Conservation (phyloP, 257 asterid species). For the Fraxinus excelsior region DNA sequence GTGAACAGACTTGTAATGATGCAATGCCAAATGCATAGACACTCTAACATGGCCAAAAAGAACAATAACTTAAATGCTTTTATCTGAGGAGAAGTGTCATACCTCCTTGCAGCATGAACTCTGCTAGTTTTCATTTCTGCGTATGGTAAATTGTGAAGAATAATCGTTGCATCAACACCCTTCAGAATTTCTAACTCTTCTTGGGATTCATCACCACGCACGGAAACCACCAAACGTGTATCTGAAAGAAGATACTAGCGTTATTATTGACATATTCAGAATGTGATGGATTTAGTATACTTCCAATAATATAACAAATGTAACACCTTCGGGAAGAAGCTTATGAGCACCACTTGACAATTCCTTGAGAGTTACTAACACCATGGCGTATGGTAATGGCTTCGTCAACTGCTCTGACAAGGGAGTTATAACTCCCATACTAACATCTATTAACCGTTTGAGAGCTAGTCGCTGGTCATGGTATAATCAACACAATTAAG, state of each 20-base stretch:
- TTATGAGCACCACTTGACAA: constrained; percentile 80
- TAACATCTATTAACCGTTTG: constrained; percentile 81
- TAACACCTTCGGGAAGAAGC: constrained; percentile 85
- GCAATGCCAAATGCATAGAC: background rate
- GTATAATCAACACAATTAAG: constrained; percentile 24
- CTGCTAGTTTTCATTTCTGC: constrained; percentile 80
- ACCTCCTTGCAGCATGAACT: constrained; percentile 97
- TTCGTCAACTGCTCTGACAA: constrained; percentile 90
- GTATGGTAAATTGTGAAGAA: constrained; percentile 82
- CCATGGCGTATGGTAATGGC: constrained; percentile 84
- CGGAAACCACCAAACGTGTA: constrained; percentile 76
- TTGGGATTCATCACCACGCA: constrained; percentile 78
- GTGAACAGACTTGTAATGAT: background rate
- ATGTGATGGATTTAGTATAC: constrained; percentile 10
- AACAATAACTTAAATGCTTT: background rate
- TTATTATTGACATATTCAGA: constrained; percentile 9
- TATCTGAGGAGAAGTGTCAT: background rate
- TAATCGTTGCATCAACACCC: constrained; percentile 66
- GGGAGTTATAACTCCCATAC: constrained; percentile 97
- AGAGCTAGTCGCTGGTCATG: constrained; percentile 81
- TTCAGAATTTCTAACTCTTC: constrained; percentile 78
- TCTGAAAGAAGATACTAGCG: constrained; percentile 48
- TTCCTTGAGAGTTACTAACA: constrained; percentile 76
- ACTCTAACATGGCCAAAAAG: background rate
- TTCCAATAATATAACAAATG: constrained; percentile 16